Percentiles rank a stretch among this genome's conserved stretches.
Evolutionary conservation across 2,329 filamentous ascomycete genomes (phyloP).

Genomic region (Tetracladium maxilliforme): DNA sequence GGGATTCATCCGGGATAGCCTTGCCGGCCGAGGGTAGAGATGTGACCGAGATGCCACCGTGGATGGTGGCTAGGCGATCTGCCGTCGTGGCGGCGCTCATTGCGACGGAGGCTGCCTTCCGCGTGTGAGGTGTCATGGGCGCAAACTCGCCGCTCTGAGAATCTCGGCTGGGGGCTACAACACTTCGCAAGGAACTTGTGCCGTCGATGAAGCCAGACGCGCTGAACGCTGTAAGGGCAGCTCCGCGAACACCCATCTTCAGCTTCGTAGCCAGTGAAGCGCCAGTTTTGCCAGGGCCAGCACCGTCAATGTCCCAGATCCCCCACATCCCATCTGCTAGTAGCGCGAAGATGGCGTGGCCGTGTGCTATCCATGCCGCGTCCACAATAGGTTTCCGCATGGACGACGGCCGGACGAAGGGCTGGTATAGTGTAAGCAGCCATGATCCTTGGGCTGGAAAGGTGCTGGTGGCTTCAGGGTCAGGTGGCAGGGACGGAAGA

Average conservation of each 20-base stretch:
- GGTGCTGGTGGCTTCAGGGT: conserved; percentile 33
- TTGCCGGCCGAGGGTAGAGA: conserved; percentile 10
- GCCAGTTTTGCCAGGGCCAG: conserved; percentile 30
- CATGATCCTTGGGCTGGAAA: conserved; percentile 38
- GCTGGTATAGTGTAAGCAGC: conserved; percentile 43
- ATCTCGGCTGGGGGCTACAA: too few species aligned
- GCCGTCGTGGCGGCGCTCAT: too few species aligned
- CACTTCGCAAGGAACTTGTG: too few species aligned
- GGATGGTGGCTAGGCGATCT: too few species aligned
- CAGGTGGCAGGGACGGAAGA: conserved; percentile 32
- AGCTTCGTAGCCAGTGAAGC: conserved; percentile 33
- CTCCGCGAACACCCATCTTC: conserved; percentile 39
- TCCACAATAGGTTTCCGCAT: conserved; percentile 49
- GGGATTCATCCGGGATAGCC: conserved; percentile 12
- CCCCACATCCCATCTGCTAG: conserved; percentile 53
- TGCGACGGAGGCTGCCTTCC: conserved; percentile 19
- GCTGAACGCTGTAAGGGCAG: conserved; percentile 42
- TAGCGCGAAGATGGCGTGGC: conserved; percentile 41
- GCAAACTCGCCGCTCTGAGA: conserved; percentile 38
- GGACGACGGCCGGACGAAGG: conserved; percentile 27
- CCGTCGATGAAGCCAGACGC: conserved; percentile 45
- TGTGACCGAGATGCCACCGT: conserved; percentile 13
- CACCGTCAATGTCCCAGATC: conserved; percentile 50
- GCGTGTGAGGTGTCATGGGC: conserved; percentile 48
- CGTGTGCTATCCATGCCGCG: conserved; percentile 45